Evolutionary conservation across 352 stramenopile species (phyloP), one percentile per base, ranked within the genome.

Genomic region (Pythium grandisporangium): DNA sequence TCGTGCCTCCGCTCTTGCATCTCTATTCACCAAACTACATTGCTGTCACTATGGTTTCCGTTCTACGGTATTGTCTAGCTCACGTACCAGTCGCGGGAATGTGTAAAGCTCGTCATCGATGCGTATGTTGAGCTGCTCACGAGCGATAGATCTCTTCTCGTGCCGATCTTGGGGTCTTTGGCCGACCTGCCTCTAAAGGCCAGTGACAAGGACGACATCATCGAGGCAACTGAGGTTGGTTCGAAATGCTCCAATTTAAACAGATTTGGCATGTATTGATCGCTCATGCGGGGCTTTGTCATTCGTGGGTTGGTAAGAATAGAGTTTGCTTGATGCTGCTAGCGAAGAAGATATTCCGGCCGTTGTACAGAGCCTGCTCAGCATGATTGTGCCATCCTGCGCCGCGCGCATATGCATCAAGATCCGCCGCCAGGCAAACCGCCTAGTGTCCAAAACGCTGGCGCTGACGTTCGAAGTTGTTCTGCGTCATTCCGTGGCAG

Each of bases 61-160:
- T n/a, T n/a, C n/a, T n/a, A 41, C 6, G 27, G 21, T 46, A 22
- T 46, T 26, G 25, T 19, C 17, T 34, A 88, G 79, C 65, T 92
- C 27, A 89, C 74, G 16, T 89, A 84, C 47, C 76, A 90, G 45
- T 90, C 79, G 2, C 70, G 70, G 25, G 66, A 86, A 39, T 93
- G 79, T 48, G 72, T 90, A 5, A 47, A 72, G n/a, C 42, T 93
- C 6, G 79, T 93, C 3, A 47, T 90, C 6, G 47, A 84, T 36
- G 61, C 74, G 7, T 90, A 88, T 50, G 42, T 85, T 21, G 79
- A 90, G 46, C 57, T 93, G 34, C 53, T 93, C 14, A 54, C 76
- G 5, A 84, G 66, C n/a, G 79, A 93, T 16, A 54, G 72, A 21
- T 65, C 68, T n/a, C 47, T 93, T 34, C 61, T 93, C 6, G 79